Conservation (phyloP, 2,329 filamentous ascomycete species). For the Iodosphaeria phyllophila region DNA sequence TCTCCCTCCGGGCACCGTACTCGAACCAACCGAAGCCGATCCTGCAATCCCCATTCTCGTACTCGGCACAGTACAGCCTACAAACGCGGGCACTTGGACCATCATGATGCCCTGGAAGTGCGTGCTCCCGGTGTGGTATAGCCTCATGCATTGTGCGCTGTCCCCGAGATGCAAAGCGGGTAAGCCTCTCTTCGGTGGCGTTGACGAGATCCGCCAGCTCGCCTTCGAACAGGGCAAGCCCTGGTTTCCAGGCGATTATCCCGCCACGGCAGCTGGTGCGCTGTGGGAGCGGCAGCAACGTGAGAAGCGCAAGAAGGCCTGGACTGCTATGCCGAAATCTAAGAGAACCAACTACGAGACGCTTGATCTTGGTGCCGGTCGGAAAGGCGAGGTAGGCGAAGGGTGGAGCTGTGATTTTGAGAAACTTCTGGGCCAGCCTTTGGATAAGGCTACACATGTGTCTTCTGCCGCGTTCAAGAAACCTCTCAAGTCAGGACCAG, state of each 20-base stretch:
- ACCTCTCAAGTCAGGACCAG: constrained; percentile 12
- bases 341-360: constrained; percentile 61
- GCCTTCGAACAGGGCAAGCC: constrained; percentile 60
- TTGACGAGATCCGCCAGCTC: constrained; percentile 64
- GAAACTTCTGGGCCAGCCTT: constrained; percentile 27
- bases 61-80: constrained; percentile 18
- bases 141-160: constrained; percentile 64
- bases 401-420: constrained; percentile 80
- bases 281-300: constrained; percentile 58
- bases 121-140: constrained; percentile 70
- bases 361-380: constrained; percentile 52
- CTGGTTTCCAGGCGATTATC: constrained; percentile 77
- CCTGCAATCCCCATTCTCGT: constrained; percentile 63
- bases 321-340: constrained; percentile 64
- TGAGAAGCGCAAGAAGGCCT: constrained; percentile 37
- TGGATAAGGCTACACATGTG: constrained; percentile 18
- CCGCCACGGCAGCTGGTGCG: constrained; percentile 61
- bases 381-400: constrained; percentile 65
- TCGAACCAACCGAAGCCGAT: constrained; percentile 40
- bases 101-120: constrained; percentile 82
- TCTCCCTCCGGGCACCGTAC: constrained; percentile 40
- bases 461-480: constrained; percentile 15
- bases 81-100: constrained; percentile 53
- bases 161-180: constrained; percentile 64
- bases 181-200: constrained; percentile 65